Percentiles rank a stretch among this genome's conserved stretches.
Conservation (phyloP, 1,284 basidiomycete genomes). For the Baeospora myosura region DNA sequence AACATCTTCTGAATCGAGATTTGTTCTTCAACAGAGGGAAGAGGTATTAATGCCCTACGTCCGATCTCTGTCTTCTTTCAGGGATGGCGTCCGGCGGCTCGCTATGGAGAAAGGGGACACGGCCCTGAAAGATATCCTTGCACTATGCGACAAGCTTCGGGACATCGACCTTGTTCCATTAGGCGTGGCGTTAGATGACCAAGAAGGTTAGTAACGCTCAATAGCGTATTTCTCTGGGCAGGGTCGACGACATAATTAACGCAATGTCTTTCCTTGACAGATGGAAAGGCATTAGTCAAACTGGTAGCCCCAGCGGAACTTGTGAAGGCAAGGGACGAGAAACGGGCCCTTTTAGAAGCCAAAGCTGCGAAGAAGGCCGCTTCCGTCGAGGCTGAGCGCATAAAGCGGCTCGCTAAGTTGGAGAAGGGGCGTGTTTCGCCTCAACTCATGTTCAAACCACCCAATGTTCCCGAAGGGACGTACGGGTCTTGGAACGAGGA, state of each 20-base stretch:
- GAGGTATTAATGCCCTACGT: conserved; percentile 88
- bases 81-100: conserved; percentile 80
- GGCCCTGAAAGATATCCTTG: conserved; percentile 71
- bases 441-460: conserved; percentile 78
- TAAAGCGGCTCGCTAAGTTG: conserved; percentile 75
- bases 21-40: conserved; percentile 55
- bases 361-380: conserved; percentile 82
- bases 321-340: conserved; percentile 83
- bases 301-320: conserved; percentile 82
- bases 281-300: conserved; percentile 93
- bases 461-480: conserved; percentile 59
- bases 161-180: conserved; percentile 88
- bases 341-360: conserved; percentile 68
- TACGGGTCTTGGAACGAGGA: conserved; percentile 80
- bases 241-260: conserved; percentile 6
- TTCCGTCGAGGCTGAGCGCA: conserved; percentile 62
- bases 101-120: conserved; percentile 69
- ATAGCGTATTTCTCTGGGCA: too few relatives aligned
- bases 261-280: conserved; percentile 30
- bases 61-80: conserved; percentile 80
- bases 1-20: conserved; percentile 7
- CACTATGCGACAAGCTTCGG: conserved; percentile 83
- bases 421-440: conserved; percentile 81
- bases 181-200: conserved; percentile 94
- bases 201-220: conserved; percentile 80